Base-by-base conservation (phyloP, 768 basidiomycete species). In the Artomyces pyxidatus region DNA sequence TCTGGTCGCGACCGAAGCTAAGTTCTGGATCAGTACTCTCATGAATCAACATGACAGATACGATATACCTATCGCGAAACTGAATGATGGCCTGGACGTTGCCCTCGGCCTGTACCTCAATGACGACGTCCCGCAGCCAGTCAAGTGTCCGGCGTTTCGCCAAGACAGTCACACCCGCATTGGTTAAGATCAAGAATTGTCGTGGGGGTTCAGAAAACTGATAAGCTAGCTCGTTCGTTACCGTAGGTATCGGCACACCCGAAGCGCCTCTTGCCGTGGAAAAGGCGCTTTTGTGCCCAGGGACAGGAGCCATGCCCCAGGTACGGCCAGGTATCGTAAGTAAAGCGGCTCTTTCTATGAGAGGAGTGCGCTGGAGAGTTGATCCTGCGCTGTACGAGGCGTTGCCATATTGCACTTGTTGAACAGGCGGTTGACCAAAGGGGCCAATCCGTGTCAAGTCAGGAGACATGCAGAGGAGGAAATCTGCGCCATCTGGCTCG, bases 1-100 rank as follows among this genome's bases (percentile, higher is more conserved):
- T 86, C 59, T 95, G 88, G 62, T 93, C 88, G 46, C 90, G 78
- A 40, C 93, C 92, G 63, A 88, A 96, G 61, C 93, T 95, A 57
- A 16, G 22, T 22, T 32, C 47, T 9, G 49, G 23, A 37, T 51
- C 52, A 56, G 44, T 41, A 14, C 37, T 59, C n/a, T 26, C 55
- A 48, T 40, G 14, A 37, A 23, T 22, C n/a, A 41, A 14, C 19
- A n/a, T 25, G 1, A 27, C 26, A 40, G 40, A 41, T 47, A 23
- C 22, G 35, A 14, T 38, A 48, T 19, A 32, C 92, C 81, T 87
- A 57, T 90, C 84, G 45, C 85, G 74, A 61, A 94, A 92, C 48
- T 86, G 81, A 32, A 85, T 78, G 48, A 92, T 81, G n/a, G 87
- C 77, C 59, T 88, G 85, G 11, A 81, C 72, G 51, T 79, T 83